Evolutionary conservation across 1,284 basidiomycete species (phyloP).

Genomic region (Sanghuangporus baumii): DNA sequence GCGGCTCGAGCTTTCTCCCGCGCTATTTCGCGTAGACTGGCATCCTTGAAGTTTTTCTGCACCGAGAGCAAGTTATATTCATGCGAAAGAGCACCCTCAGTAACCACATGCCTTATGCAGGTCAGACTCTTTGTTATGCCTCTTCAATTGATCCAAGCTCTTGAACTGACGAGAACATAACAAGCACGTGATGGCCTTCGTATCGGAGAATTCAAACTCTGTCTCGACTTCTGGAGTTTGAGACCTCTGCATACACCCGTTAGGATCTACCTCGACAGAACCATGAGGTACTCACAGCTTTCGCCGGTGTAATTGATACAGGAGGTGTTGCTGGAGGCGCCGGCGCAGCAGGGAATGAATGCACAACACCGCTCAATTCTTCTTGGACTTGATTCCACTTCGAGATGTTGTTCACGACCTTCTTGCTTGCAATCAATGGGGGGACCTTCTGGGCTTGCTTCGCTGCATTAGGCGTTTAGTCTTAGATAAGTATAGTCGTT

Average conservation of each 20-base stretch:
- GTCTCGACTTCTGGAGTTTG: constrained; percentile 37
- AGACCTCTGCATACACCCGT: constrained; percentile 22
- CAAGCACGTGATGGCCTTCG: constrained; percentile 69
- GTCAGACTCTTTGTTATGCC: constrained; percentile 87
- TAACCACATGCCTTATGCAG: constrained; percentile 70
- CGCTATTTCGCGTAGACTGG: constrained; percentile 64
- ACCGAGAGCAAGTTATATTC: constrained; percentile 5
- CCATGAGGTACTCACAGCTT: not conserved
- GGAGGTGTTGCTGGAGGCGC: not conserved
- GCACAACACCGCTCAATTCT: constrained; percentile 53
- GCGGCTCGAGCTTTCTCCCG: constrained; percentile 54
- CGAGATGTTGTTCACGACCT: constrained; percentile 84
- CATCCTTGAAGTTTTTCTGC: constrained; percentile 80
- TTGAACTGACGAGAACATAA: constrained; percentile 93
- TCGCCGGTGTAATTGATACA: not conserved
- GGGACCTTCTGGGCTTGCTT: constrained; percentile 68
- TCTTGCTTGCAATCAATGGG: constrained; percentile 82
- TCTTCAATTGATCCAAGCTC: constrained; percentile 71
- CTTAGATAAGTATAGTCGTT: constrained; percentile 23
- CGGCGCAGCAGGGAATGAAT: not conserved
- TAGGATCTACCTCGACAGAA: not conserved
- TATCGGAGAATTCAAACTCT: constrained; percentile 77
- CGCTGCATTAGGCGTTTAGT: constrained; percentile 33
- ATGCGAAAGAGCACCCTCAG: not conserved
- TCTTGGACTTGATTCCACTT: constrained; percentile 95